phyloP scores from a whole-genome alignment of 2,329 filamentous ascomycete species.

The Lasiodiplodia sp. region DNA sequence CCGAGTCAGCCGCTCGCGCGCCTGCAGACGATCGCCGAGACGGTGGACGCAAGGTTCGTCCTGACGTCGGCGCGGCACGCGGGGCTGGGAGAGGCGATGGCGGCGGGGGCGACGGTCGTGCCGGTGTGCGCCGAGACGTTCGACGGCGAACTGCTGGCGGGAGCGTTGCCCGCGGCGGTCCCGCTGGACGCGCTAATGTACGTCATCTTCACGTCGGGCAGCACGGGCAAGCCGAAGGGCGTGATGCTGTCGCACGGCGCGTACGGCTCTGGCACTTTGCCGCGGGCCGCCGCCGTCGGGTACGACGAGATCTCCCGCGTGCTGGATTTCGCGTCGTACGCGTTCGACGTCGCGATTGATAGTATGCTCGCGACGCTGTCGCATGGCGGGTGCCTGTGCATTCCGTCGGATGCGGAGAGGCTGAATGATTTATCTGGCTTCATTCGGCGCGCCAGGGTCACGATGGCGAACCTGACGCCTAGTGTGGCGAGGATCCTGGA shows the following conservation, averaged over 20 bases:
- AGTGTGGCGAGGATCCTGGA: slow-evolving; percentile 59
- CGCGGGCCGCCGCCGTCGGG: slow-evolving; percentile 37
- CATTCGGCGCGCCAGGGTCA: slow-evolving; percentile 61
- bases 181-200: slow-evolving; percentile 70
- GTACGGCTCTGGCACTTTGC: slow-evolving; percentile 42
- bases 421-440: slow-evolving; percentile 55
- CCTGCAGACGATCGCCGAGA: background rate
- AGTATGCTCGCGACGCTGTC: slow-evolving; percentile 54
- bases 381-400: slow-evolving; percentile 81
- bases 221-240: slow-evolving; percentile 36
- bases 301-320: slow-evolving; percentile 71
- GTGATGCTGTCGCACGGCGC: slow-evolving; percentile 34
- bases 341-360: slow-evolving; percentile 86
- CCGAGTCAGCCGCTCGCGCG: slow-evolving; percentile 4
- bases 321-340: slow-evolving; percentile 89
- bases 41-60: slow-evolving; percentile 36
- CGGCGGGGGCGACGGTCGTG: slow-evolving; percentile 37
- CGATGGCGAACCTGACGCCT: slow-evolving; percentile 64
- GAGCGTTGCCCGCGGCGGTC: background rate
- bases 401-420: slow-evolving; percentile 81
- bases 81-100: slow-evolving; percentile 39
- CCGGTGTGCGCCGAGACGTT: background rate
- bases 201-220: slow-evolving; percentile 55
- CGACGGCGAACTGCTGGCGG: background rate
- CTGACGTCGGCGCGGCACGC: slow-evolving; percentile 34